Percentiles rank a stretch among this genome's conserved stretches.
Conservation (phyloP, 805 yeast genomes). For the Pichia thaimueangensis region DNA sequence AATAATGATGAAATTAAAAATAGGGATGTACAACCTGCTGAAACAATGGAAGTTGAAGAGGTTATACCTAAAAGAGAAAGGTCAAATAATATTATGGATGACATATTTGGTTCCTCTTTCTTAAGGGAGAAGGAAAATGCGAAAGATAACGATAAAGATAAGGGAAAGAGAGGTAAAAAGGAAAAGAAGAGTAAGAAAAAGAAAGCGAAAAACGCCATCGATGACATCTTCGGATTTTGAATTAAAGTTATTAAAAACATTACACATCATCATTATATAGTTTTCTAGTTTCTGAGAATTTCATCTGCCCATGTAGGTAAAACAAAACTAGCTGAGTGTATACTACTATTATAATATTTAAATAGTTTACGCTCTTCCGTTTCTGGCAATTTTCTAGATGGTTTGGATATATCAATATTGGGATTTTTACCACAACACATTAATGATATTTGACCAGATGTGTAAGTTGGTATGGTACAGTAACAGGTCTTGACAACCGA, state of each 20-base stretch:
- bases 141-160: not conserved
- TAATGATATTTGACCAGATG: constrained; percentile 82
- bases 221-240: constrained; percentile 62
- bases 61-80: constrained; percentile 6
- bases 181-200: constrained; percentile 35
- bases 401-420: constrained; percentile 39
- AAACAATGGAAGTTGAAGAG: constrained; percentile 2
- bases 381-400: constrained; percentile 40
- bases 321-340: constrained; percentile 70
- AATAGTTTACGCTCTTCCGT: constrained; percentile 44
- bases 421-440: constrained; percentile 62
- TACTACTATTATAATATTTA: constrained; percentile 57
- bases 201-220: constrained; percentile 53
- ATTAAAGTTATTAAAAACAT: not conserved
- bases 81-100: constrained; percentile 9
- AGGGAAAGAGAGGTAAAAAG: not conserved
- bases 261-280: not conserved
- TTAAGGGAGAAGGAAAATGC: not conserved
- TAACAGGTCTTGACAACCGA: constrained; percentile 59
- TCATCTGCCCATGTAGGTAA: constrained; percentile 70
- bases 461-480: constrained; percentile 81
- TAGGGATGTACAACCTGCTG: constrained; percentile 2
- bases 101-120: constrained; percentile 6
- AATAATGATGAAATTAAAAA: too few relatives aligned
- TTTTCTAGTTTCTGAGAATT: not conserved